These are phyloP conservation scores for Picochlorum sp. DNA, from an alignment of 139 green algal species.

Conservation along the genomic window DNA sequence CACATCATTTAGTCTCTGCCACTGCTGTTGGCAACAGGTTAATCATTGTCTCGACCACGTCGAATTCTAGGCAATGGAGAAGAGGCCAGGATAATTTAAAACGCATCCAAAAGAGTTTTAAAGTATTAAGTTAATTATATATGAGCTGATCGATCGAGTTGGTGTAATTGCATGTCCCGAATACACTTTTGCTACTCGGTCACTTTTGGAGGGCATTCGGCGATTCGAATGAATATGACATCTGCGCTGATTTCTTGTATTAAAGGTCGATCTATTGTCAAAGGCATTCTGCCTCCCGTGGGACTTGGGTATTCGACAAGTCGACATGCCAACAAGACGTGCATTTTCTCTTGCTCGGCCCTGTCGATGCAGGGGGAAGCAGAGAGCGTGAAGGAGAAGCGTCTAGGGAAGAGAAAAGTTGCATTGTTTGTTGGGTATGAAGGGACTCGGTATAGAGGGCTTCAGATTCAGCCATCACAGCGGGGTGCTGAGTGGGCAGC, in stretches of 20 bases:
- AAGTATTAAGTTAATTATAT: not conserved
- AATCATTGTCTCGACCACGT: conserved; percentile 59
- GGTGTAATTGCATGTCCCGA: not conserved
- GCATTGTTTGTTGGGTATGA: conserved; percentile 10
- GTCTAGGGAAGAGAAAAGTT: conserved; percentile 3
- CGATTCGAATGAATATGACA: not conserved
- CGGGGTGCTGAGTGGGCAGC: not conserved
- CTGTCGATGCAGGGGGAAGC: not conserved
- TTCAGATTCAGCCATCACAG: conserved; percentile 41
- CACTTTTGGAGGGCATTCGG: not conserved
- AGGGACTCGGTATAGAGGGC: conserved; percentile 27
- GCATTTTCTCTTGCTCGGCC: too few species aligned
- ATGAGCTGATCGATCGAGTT: not conserved
- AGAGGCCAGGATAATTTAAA: conserved; percentile 30
- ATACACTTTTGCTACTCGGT: not conserved
- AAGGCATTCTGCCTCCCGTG: too few species aligned
- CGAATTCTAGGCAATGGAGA: conserved; percentile 58
- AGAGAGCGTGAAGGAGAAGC: not conserved
- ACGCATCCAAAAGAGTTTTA: conserved; percentile 38
- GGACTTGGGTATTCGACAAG: too few species aligned
- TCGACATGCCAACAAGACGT: too few species aligned
- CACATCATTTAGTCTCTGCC: conserved; percentile 46
- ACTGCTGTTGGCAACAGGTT: conserved; percentile 69
- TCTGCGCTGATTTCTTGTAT: too few species aligned
- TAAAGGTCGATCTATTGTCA: too few species aligned